Evolutionary conservation across 2,329 filamentous ascomycete genomes (phyloP).

Genomic region (Hypoxylon rubiginosum): DNA sequence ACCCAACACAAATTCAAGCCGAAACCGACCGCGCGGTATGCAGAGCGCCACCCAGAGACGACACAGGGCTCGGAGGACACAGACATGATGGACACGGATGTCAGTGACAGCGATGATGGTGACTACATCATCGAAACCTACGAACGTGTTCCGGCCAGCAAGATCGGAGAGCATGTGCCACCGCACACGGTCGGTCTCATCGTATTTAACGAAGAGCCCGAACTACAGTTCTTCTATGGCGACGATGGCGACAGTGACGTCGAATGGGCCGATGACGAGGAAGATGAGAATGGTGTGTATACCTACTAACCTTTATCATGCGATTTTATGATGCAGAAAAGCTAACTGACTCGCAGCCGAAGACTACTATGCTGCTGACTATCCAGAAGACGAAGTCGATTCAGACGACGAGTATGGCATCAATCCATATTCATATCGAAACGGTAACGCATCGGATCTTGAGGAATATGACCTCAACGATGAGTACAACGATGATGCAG

Average conservation of each 20-base stretch:
- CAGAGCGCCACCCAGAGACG: conserved; percentile 66
- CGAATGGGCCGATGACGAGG: conserved; percentile 68
- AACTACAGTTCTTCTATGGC: conserved; percentile 71
- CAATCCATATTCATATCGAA: conserved; percentile 68
- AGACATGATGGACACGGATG: conserved; percentile 50
- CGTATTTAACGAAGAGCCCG: conserved; percentile 70
- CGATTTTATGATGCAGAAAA: background rate
- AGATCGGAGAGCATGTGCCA: conserved; percentile 61
- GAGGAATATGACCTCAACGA: conserved; percentile 64
- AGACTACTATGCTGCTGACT: conserved; percentile 83
- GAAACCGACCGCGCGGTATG: conserved; percentile 66
- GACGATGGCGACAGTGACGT: conserved; percentile 74
- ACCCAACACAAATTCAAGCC: conserved; percentile 64
- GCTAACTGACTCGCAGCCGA: conserved; percentile 66
- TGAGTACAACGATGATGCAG: conserved; percentile 52
- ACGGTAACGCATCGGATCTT: conserved; percentile 66
- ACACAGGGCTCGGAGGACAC: conserved; percentile 43
- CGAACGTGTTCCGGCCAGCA: conserved; percentile 69
- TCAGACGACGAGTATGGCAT: conserved; percentile 75
- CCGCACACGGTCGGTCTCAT: conserved; percentile 68
- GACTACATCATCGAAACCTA: conserved; percentile 77
- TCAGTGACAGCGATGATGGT: conserved; percentile 62
- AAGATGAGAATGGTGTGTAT: conserved; percentile 72
- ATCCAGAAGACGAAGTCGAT: conserved; percentile 83
- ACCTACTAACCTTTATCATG: background rate